Conservation (phyloP, 176 grass and related monocot species). For the Ampelocalamus luodianensis region DNA sequence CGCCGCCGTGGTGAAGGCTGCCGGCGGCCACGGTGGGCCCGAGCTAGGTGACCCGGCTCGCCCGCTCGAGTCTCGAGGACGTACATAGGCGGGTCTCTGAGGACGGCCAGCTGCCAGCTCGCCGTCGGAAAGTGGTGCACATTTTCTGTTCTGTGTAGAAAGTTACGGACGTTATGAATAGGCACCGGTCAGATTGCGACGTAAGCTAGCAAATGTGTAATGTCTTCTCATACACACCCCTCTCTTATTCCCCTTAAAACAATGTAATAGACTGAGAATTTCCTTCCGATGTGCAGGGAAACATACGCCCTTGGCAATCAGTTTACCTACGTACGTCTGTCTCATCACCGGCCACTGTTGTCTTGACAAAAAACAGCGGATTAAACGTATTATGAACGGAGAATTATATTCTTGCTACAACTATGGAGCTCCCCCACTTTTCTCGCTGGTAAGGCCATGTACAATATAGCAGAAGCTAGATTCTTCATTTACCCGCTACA, state of each 20-base stretch:
- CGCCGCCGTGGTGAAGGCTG: too few relatives aligned
- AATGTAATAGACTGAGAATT: not conserved
- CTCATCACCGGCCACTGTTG: not conserved
- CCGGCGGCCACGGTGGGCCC: not conserved
- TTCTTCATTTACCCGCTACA: too few relatives aligned
- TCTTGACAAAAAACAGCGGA: not conserved
- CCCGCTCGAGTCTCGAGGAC: not conserved
- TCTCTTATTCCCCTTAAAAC: not conserved
- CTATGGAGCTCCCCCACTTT: not conserved
- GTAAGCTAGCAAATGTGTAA: not conserved
- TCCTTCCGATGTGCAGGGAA: not conserved
- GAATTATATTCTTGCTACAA: not conserved
- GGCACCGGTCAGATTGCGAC: not conserved
- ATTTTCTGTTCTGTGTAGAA: not conserved
- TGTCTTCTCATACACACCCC: not conserved
- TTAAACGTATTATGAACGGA: not conserved
- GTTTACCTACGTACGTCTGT: not conserved
- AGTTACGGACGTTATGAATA: not conserved
- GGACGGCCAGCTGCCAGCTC: rapidly evolving
- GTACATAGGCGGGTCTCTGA: not conserved
- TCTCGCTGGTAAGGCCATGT: not conserved
- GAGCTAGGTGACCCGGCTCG: not conserved
- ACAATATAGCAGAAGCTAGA: too few relatives aligned
- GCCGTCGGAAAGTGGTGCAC: too few relatives aligned
- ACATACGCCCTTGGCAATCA: not conserved